Evolutionary conservation across 2,329 filamentous ascomycete genomes (phyloP).

Genomic region (Pseudogymnoascus sp.): DNA sequence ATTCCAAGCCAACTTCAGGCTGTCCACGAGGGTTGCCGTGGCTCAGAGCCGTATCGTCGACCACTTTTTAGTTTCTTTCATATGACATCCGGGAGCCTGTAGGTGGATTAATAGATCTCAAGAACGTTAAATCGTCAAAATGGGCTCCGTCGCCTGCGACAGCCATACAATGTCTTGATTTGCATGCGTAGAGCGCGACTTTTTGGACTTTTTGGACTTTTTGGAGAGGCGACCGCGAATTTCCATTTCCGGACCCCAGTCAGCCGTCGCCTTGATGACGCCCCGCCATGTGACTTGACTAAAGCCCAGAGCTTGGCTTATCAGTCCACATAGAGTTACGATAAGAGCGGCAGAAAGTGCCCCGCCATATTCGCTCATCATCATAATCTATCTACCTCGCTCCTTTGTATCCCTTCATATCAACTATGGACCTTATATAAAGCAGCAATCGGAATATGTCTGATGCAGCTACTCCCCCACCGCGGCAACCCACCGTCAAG

Average conservation of each 20-base stretch:
- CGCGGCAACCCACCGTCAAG: slow-evolving; percentile 2
- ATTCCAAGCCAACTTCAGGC: background rate
- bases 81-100: background rate
- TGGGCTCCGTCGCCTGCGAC: slow-evolving; percentile 5
- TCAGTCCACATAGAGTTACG: background rate
- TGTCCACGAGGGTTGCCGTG: slow-evolving; percentile 1
- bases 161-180: background rate
- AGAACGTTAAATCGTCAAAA: background rate
- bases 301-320: slow-evolving; percentile 4
- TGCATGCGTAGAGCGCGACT: background rate
- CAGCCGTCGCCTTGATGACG: slow-evolving; percentile 6
- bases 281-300: background rate
- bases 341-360: slow-evolving; percentile 7
- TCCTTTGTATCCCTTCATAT: background rate
- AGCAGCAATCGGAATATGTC: slow-evolving; percentile 7
- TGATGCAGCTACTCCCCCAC: background rate
- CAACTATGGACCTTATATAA: slow-evolving; percentile 5
- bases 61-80: background rate
- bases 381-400: background rate
- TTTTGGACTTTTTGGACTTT: background rate
- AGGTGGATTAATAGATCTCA: background rate
- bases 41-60: background rate
- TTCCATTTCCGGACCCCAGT: slow-evolving; percentile 7
- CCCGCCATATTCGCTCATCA: slow-evolving; percentile 8
- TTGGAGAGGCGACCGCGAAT: slow-evolving; percentile 7